Evolutionary conservation across 106 monocot genomes (phyloP).

Genomic region (Acorus gramineus): DNA sequence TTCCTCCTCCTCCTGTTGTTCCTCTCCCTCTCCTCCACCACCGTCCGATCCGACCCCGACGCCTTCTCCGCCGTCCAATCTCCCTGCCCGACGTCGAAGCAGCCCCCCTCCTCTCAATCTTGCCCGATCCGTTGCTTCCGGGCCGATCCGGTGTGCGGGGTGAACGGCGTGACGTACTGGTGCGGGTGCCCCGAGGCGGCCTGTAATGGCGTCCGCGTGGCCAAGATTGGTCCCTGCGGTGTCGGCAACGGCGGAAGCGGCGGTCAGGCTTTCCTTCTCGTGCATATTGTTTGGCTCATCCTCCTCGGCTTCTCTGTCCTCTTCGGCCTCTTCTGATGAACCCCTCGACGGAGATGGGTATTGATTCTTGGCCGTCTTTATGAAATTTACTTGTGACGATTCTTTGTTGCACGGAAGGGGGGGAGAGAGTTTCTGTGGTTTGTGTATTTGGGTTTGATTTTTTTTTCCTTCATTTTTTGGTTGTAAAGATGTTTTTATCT

Average conservation of each 20-base stretch:
- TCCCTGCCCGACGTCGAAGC: slow-evolving; percentile 9
- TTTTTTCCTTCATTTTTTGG: too few relatives aligned
- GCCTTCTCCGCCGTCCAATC: not conserved
- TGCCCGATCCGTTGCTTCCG: slow-evolving; percentile 61
- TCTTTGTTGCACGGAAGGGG: too few relatives aligned
- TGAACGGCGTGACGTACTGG: slow-evolving; percentile 61
- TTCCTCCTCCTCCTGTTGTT: not conserved
- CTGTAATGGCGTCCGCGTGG: slow-evolving; percentile 43
- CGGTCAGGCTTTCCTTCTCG: slow-evolving; percentile 75
- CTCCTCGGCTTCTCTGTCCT: slow-evolving; percentile 75
- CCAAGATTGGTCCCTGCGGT: slow-evolving; percentile 54
- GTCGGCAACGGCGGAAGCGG: slow-evolving; percentile 40
- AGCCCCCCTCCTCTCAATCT: not conserved
- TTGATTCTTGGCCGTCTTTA: slow-evolving; percentile 2
- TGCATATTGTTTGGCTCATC: slow-evolving; percentile 91
- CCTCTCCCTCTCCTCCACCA: not conserved
- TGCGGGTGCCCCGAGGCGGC: slow-evolving; percentile 73
- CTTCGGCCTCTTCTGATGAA: slow-evolving; percentile 45
- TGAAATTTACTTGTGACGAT: too few relatives aligned
- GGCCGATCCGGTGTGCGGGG: slow-evolving; percentile 65
- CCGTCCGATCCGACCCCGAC: not conserved
- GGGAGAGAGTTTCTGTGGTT: too few relatives aligned
- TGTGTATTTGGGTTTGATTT: too few relatives aligned
- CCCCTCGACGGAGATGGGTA: too few relatives aligned
- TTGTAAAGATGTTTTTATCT: too few relatives aligned